A percentile compares a stretch with the other conserved stretches of the same genome.
phyloP scores from a whole-genome alignment of 2,329 filamentous ascomycete species.

The Ophiobolus disseminans region DNA sequence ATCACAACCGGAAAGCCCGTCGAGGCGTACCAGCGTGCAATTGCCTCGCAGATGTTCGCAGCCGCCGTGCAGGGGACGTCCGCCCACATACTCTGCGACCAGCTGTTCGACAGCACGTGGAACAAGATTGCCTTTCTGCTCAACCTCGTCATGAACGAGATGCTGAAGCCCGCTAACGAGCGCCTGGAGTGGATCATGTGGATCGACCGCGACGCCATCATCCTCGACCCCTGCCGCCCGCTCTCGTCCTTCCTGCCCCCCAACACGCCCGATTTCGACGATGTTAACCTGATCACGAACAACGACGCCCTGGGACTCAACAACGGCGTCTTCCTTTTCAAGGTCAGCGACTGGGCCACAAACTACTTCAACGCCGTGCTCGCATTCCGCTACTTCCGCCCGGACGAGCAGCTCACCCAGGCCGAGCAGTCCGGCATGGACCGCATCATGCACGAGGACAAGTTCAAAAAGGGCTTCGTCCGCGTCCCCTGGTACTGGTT shows the following conservation, averaged over 20 bases:
- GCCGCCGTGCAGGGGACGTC: constrained; percentile 52
- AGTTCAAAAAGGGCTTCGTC: constrained; percentile 41
- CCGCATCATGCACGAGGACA: constrained; percentile 40
- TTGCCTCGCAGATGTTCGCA: constrained; percentile 52
- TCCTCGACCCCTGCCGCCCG: constrained; percentile 53
- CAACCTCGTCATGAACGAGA: constrained; percentile 43
- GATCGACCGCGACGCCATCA: constrained; percentile 54
- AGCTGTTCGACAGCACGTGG: constrained; percentile 54
- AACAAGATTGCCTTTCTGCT: constrained; percentile 56
- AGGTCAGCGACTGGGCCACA: constrained; percentile 50
- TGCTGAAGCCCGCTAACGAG: constrained; percentile 48
- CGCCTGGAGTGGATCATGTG: constrained; percentile 54
- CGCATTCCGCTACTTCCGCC: constrained; percentile 48
- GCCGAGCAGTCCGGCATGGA: constrained; percentile 54
- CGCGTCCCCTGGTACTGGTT: constrained; percentile 54
- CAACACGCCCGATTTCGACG: constrained; percentile 17
- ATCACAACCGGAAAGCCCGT: constrained; percentile 45
- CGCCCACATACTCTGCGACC: constrained; percentile 51
- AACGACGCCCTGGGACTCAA: constrained; percentile 53
- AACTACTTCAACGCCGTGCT: constrained; percentile 50
- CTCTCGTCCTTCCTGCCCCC: constrained; percentile 50
- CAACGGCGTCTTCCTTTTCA: constrained; percentile 52
- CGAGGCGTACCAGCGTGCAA: constrained; percentile 49
- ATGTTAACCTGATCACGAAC: constrained; percentile 44
- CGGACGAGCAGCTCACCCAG: constrained; percentile 41